Percentiles rank a stretch among this genome's conserved stretches.
Evolutionary conservation across 768 basidiomycete genomes (phyloP).

Genomic region (Hygrocybe coccinea): DNA sequence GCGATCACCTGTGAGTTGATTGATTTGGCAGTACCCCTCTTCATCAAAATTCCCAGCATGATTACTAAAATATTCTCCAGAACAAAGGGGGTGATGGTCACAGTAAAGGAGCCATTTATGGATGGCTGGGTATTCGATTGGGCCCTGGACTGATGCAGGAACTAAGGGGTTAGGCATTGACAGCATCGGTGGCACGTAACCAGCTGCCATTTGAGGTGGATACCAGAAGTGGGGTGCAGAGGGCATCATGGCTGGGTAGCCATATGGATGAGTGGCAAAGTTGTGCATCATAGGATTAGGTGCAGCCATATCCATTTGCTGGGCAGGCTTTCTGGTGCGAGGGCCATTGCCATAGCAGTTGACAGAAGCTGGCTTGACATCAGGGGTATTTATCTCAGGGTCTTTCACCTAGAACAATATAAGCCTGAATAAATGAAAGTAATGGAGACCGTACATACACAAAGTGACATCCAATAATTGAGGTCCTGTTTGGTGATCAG

Average conservation of each 20-base stretch:
- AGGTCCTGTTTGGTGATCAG: not conserved
- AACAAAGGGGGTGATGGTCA: not conserved
- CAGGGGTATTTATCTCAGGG: not conserved
- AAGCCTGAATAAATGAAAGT: not conserved
- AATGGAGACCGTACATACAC: not conserved
- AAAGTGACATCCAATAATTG: not conserved
- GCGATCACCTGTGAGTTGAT: not conserved
- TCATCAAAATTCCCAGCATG: not conserved
- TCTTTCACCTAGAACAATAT: not conserved
- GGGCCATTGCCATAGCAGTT: not conserved
- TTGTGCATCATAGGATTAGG: not conserved
- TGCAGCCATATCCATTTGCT: not conserved
- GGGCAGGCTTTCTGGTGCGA: not conserved
- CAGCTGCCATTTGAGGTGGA: not conserved
- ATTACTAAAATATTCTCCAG: not conserved
- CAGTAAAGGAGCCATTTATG: not conserved
- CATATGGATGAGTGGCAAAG: too few species aligned
- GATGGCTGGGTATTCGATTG: not conserved
- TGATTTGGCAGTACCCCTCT: not conserved
- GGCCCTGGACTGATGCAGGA: too few species aligned
- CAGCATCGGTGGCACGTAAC: too few species aligned
- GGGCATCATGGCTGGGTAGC: too few species aligned
- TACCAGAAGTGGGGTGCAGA: too few species aligned
- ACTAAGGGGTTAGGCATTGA: too few species aligned
- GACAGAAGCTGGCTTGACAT: not conserved